Percentiles rank a stretch among this genome's conserved stretches.
Evolutionary conservation across 2,329 filamentous ascomycete species (phyloP).

Genomic region (Ceratocystis variospora): DNA sequence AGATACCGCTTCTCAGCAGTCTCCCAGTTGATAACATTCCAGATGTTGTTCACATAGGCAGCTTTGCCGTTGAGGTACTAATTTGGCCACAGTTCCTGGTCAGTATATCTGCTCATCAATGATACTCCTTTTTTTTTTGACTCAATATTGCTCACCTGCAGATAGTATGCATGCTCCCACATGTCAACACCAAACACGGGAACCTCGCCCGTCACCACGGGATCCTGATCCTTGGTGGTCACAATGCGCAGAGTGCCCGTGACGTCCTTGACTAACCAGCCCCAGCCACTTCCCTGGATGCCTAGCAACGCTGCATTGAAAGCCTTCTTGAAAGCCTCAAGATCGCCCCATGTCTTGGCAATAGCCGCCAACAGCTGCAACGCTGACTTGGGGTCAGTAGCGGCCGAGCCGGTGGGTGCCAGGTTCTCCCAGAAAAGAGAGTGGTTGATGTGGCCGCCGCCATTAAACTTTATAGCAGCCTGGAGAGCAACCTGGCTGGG

Average conservation of each 20-base stretch:
- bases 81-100: constrained; percentile 25
- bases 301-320: constrained; percentile 53
- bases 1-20: constrained; percentile 49
- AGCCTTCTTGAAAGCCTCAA: constrained; percentile 49
- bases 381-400: constrained; percentile 40
- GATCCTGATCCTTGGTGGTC: constrained; percentile 79
- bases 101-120: not conserved
- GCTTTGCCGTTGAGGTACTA: constrained; percentile 65
- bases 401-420: constrained; percentile 42
- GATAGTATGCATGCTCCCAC: constrained; percentile 89
- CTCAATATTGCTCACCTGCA: constrained; percentile 43
- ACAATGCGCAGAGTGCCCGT: constrained; percentile 51
- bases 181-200: constrained; percentile 71
- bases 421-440: constrained; percentile 84
- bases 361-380: constrained; percentile 50
- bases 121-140: not conserved
- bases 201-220: constrained; percentile 48
- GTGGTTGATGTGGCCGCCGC: constrained; percentile 88
- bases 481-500: constrained; percentile 53
- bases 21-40: constrained; percentile 69
- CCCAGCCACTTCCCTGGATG: constrained; percentile 78
- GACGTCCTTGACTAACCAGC: constrained; percentile 62
- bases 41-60: constrained; percentile 61
- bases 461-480: constrained; percentile 69
- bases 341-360: constrained; percentile 50